phyloP scores from a whole-genome alignment of 768 basidiomycete species.

The Suillus lakei region DNA sequence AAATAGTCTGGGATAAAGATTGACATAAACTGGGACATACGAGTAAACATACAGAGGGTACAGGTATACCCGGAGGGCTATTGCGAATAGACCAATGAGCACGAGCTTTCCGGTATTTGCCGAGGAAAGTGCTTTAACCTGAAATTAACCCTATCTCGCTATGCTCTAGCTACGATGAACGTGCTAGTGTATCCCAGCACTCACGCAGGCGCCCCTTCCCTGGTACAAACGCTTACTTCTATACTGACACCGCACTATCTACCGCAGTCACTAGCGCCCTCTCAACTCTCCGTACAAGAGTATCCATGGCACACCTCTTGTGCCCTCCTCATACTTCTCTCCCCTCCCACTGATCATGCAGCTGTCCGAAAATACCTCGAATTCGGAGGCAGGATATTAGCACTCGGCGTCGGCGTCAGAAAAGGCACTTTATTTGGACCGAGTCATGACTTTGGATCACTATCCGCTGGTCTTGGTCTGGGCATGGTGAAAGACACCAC shows the following conservation, averaged over 20 bases:
- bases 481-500: conserved; percentile 35
- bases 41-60: too few species aligned
- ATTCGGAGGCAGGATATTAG: conserved; percentile 72
- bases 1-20: too few species aligned
- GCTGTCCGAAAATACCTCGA: conserved; percentile 65
- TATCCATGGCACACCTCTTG: conserved; percentile 83
- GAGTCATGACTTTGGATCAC: conserved; percentile 46
- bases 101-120: too few species aligned
- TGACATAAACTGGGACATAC: too few species aligned
- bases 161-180: conserved; percentile 51
- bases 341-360: conserved; percentile 44
- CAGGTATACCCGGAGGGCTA: too few species aligned
- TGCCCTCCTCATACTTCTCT: conserved; percentile 83
- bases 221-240: conserved; percentile 53
- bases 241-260: conserved; percentile 77
- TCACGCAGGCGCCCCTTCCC: conserved; percentile 54
- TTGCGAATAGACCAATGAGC: too few species aligned
- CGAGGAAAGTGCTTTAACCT: too few species aligned
- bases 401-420: conserved; percentile 64
- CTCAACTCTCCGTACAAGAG: conserved; percentile 56
- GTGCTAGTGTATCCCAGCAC: conserved; percentile 76
- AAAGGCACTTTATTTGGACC: conserved; percentile 46
- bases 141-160: too few species aligned
- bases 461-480: conserved; percentile 32
- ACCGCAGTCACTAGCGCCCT: conserved; percentile 67